Conservation (phyloP, 2,329 filamentous ascomycete species). For the Cytospora piceicola region DNA sequence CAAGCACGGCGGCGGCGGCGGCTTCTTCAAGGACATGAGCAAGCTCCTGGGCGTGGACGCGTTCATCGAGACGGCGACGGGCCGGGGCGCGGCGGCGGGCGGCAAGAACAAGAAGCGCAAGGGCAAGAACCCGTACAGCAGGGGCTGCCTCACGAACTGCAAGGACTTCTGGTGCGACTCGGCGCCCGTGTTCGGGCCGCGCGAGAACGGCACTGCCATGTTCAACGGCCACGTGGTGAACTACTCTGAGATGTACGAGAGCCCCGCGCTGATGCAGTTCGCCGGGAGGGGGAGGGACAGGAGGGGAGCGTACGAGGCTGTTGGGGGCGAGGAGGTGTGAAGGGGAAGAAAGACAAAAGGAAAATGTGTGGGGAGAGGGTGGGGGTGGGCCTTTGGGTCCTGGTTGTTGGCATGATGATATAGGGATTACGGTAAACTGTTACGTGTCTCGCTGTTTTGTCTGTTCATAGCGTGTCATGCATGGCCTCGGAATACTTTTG, state of each 20-base stretch:
- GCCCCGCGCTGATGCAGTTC: slow-evolving; percentile 69
- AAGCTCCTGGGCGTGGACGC: slow-evolving; percentile 88
- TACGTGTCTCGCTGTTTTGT: slow-evolving; percentile 10
- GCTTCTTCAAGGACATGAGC: slow-evolving; percentile 79
- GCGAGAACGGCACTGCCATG: slow-evolving; percentile 74
- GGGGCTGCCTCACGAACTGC: slow-evolving; percentile 85
- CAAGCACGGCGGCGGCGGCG: slow-evolving; percentile 56
- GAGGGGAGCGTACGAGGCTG: slow-evolving; percentile 65
- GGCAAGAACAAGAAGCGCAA: slow-evolving; percentile 55
- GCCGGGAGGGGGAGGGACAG: slow-evolving; percentile 45
- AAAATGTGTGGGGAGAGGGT: no score
- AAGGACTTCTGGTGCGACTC: slow-evolving; percentile 96
- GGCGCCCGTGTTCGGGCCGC: slow-evolving; percentile 75
- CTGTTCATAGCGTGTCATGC: slow-evolving; percentile 26
- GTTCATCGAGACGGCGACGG: slow-evolving; percentile 90
- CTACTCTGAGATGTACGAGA: slow-evolving; percentile 89
- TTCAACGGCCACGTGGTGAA: slow-evolving; percentile 80
- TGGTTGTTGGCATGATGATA: background rate
- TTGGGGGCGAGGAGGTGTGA: slow-evolving; percentile 61
- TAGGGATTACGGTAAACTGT: background rate
- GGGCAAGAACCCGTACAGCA: slow-evolving; percentile 80
- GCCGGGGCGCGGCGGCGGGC: slow-evolving; percentile 69
- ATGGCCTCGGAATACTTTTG: slow-evolving; percentile 17
- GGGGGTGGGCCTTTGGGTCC: background rate
- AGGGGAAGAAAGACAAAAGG: background rate